phyloP scores from a whole-genome alignment of 306 rosid species.

The Medicago lupulina region DNA sequence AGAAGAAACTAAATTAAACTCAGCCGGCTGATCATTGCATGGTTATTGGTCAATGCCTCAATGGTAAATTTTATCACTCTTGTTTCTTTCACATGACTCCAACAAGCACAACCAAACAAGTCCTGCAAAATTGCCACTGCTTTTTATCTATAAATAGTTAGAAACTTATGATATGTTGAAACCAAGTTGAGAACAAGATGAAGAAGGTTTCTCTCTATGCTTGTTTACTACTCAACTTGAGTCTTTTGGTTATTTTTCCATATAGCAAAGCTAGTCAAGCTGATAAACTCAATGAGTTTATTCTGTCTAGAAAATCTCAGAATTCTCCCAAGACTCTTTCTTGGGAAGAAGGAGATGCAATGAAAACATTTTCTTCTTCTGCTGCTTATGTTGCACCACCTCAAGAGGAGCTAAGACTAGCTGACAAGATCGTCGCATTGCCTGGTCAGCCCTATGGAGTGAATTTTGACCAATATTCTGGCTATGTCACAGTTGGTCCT shows the following conservation, averaged over 20 bases:
- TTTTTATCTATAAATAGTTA: conserved; percentile 11
- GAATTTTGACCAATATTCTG: conserved; percentile 63
- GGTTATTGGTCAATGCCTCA: not conserved
- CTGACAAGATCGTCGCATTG: conserved; percentile 57
- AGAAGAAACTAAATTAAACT: not conserved
- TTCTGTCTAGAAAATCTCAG: conserved; percentile 43
- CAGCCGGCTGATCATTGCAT: conserved; percentile 34
- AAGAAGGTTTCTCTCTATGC: conserved; percentile 29
- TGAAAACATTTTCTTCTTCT: not conserved
- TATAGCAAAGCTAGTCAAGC: conserved; percentile 45
- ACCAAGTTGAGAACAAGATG: conserved; percentile 37
- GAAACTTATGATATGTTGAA: not conserved
- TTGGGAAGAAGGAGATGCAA: conserved; percentile 38
- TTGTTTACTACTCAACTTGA: conserved; percentile 35
- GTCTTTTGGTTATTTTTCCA: conserved; percentile 39
- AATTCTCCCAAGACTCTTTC: conserved; percentile 29
- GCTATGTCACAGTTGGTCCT: conserved; percentile 59
- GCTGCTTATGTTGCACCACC: conserved; percentile 6
- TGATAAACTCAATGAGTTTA: conserved; percentile 48
- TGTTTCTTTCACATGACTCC: conserved; percentile 29
- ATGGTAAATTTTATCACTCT: not conserved
- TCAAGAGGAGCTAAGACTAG: conserved; percentile 44
- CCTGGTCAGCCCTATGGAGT: conserved; percentile 69
- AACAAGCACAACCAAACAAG: conserved; percentile 10
- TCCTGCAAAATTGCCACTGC: not conserved